Percentiles rank a stretch among this genome's conserved stretches.
Evolutionary conservation across 2,329 filamentous ascomycete species (phyloP).

Genomic region (Penicillium sp.): DNA sequence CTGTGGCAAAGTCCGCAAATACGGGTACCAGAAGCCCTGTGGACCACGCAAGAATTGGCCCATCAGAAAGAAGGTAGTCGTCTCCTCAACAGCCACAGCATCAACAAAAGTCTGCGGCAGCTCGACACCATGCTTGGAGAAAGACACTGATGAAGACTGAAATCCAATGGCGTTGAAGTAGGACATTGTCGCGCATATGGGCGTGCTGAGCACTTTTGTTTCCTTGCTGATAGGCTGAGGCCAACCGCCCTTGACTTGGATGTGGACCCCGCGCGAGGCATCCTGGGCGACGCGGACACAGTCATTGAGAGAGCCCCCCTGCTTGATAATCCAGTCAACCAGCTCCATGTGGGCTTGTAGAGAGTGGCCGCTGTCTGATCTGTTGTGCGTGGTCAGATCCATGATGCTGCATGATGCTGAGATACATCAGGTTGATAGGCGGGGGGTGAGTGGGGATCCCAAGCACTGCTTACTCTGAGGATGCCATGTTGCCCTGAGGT

Average conservation of each 20-base stretch:
- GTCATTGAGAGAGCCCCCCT: slow-evolving; percentile 38
- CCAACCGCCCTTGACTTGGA: slow-evolving; percentile 36
- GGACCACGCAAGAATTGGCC: slow-evolving; percentile 64
- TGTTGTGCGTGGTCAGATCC: neutral
- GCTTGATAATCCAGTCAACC: slow-evolving; percentile 34
- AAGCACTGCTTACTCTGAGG: slow-evolving; percentile 31
- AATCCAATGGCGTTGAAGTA: slow-evolving; percentile 41
- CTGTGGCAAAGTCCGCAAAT: slow-evolving; percentile 66
- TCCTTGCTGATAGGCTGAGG: slow-evolving; percentile 28
- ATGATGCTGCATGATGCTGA: neutral
- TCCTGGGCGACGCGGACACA: slow-evolving; percentile 38
- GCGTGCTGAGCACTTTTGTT: slow-evolving; percentile 40
- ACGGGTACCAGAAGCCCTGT: slow-evolving; percentile 68
- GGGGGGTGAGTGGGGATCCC: neutral
- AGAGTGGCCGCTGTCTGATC: slow-evolving; percentile 13
- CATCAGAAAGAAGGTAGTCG: slow-evolving; percentile 69
- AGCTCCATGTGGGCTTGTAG: slow-evolving; percentile 33
- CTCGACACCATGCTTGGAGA: slow-evolving; percentile 35
- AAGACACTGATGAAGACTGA: slow-evolving; percentile 17
- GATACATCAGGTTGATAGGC: neutral
- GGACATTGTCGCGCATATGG: slow-evolving; percentile 39
- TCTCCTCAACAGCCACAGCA: slow-evolving; percentile 58
- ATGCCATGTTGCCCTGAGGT: slow-evolving; percentile 24
- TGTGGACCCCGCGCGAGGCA: slow-evolving; percentile 37
- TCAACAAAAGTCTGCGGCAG: slow-evolving; percentile 57